Conservation (phyloP, 306 rosid species). For the Prunus campanulata region DNA sequence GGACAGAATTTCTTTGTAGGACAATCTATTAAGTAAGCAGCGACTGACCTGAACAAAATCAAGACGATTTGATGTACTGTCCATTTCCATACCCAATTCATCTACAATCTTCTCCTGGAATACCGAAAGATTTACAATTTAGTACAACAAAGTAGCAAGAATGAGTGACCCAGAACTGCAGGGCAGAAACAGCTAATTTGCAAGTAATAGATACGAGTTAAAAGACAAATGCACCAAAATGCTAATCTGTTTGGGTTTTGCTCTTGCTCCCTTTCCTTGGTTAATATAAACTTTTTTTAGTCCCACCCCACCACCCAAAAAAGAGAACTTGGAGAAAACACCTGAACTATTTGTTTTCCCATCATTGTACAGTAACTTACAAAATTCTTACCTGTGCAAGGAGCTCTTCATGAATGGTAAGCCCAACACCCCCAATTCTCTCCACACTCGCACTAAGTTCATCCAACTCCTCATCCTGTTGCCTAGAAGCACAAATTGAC, state of each 20-base stretch:
- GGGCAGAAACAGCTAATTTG: not conserved
- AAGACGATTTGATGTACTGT: constrained; percentile 85
- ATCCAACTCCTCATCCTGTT: constrained; percentile 94
- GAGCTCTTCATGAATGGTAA: constrained; percentile 95
- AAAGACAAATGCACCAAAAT: constrained; percentile 7
- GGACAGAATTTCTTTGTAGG: not conserved
- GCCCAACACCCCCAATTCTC: constrained; percentile 97
- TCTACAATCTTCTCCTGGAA: constrained; percentile 85
- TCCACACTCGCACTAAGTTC: constrained; percentile 89
- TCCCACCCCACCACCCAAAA: not conserved
- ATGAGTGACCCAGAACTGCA: not conserved
- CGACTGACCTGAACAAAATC: constrained; percentile 96
- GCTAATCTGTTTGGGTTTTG: not conserved
- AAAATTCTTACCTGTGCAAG: constrained; percentile 65
- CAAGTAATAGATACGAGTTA: not conserved
- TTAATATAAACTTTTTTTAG: not conserved
- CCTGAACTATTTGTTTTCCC: not conserved
- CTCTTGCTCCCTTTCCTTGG: not conserved
- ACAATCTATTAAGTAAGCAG: constrained; percentile 17
- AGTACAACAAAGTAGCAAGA: not conserved
- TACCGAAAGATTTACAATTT: constrained; percentile 16
- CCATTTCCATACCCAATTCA: constrained; percentile 90
- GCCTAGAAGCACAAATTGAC: constrained; percentile 45
- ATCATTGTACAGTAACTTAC: constrained; percentile 1
- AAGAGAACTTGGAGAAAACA: not conserved